Evolutionary conservation across 2,329 filamentous ascomycete genomes (phyloP).

Genomic region (Fusarium napiforme): DNA sequence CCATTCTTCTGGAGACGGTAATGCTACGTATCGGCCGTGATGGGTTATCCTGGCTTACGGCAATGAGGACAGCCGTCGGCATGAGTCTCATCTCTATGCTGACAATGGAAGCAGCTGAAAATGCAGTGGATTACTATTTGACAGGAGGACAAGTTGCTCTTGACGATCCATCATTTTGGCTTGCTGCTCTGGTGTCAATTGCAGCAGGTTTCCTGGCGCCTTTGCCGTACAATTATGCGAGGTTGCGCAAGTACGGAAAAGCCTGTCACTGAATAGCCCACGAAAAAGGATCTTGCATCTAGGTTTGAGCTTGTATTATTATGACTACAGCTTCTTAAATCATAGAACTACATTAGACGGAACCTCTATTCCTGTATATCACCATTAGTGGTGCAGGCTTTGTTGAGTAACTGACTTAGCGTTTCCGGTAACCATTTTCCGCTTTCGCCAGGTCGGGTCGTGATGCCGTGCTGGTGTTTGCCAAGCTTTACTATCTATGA

Average conservation of each 20-base stretch:
- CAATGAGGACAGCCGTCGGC: conserved; percentile 63
- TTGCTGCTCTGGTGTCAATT: conserved; percentile 58
- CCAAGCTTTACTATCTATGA: not conserved
- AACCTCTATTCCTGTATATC: too few relatives aligned
- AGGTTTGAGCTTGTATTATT: not conserved
- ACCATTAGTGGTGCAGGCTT: fast-evolving
- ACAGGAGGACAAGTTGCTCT: conserved; percentile 62
- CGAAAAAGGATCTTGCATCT: not conserved
- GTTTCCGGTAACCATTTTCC: not conserved
- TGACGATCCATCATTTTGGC: conserved; percentile 62
- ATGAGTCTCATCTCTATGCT: conserved; percentile 71
- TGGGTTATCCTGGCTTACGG: conserved; percentile 56
- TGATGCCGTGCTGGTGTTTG: not conserved
- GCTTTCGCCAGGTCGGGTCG: not conserved
- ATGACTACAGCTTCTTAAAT: not conserved
- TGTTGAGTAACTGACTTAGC: not conserved
- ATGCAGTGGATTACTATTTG: conserved; percentile 65
- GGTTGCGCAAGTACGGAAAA: conserved; percentile 61
- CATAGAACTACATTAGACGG: fast-evolving
- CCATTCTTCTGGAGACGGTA: conserved; percentile 63
- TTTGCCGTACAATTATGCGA: conserved; percentile 64
- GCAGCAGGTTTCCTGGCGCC: conserved; percentile 60
- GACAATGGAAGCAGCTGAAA: conserved; percentile 67
- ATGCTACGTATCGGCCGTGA: conserved; percentile 62
- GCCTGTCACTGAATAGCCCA: conserved; percentile 53